phyloP scores from a whole-genome alignment of 2,329 filamentous ascomycete genomes.

The Fusarium tuaranense region DNA sequence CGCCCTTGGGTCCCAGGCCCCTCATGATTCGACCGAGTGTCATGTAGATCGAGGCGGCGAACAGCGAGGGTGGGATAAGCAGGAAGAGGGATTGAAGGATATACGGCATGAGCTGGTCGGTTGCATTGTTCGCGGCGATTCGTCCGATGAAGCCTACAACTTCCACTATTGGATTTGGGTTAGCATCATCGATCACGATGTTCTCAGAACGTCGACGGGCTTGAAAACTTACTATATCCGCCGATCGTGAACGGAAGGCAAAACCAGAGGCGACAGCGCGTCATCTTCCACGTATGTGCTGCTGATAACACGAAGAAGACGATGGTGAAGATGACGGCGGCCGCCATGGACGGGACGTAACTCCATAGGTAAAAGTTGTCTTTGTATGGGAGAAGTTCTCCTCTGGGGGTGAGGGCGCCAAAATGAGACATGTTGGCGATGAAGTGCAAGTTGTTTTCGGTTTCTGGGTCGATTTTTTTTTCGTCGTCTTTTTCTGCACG shows the following conservation, averaged over 20 bases:
- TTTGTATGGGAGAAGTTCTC: slow-evolving; percentile 19
- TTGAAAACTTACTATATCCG: slow-evolving; percentile 48
- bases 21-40: slow-evolving; percentile 54
- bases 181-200: background rate
- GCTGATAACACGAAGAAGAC: slow-evolving; percentile 54
- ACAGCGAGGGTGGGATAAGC: slow-evolving; percentile 49
- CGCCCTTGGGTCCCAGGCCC: slow-evolving; percentile 43
- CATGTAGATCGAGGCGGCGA: slow-evolving; percentile 61
- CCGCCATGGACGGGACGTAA: slow-evolving; percentile 54
- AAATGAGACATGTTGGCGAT: background rate
- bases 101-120: slow-evolving; percentile 42
- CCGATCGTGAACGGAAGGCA: slow-evolving; percentile 56
- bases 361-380: slow-evolving; percentile 47
- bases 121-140: slow-evolving; percentile 37
- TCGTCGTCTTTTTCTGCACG: background rate
- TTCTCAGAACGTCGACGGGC: accelerated
- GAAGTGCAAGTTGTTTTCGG: background rate
- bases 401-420: background rate
- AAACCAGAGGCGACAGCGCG: slow-evolving; percentile 57
- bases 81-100: slow-evolving; percentile 48
- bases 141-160: slow-evolving; percentile 50
- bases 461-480: background rate
- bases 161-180: slow-evolving; percentile 49
- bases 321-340: slow-evolving; percentile 54
- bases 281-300: slow-evolving; percentile 52